Base-by-base conservation (phyloP, 2,329 filamentous ascomycete genomes). In the Cercospora sojina region DNA sequence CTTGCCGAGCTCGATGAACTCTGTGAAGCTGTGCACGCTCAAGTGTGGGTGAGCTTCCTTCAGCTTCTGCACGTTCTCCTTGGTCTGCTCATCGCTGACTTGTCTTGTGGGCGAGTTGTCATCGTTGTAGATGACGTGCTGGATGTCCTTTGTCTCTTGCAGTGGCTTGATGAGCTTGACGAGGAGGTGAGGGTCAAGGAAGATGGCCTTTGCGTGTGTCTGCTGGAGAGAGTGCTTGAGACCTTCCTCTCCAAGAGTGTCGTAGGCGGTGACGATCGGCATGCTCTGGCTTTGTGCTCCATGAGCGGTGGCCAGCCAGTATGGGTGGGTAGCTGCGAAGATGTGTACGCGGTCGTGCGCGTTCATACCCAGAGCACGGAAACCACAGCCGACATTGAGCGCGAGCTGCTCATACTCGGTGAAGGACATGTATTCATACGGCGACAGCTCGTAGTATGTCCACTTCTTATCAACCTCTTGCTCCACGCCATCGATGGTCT, bases 231-330 rank as follows among this genome's bases (percentile, higher is more conserved):
- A 96, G 82, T 96, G 93, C 81, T 90, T 88, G 69, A 97, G 86
- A 56, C 93, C 93, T 69, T 89, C 88, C 74, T 92, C 87, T 62
- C 93, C 93, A 53, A 97, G 89, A 31, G 93, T 96, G 79, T 97
- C 93, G 80, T 97, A 97, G 59, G 93, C 93, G 55, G 94, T 98
- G 59, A 97, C 94, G 72, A 97, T 93, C 66, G 91, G 88, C 78
- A 97, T 88, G 53, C 91, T 93, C 80, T 98, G 94, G 16, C 93
- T 93, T 20, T 88, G 80, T 64, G 87, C 90, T 83, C 83, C 77
- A 55, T 79, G 76, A 27, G 93, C 91, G 74, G 91, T 87, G 63
- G 89, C 87, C 70, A 97, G 85, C 94, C 94, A 98, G 80, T 92
- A 87, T 60, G 88, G 85, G 78, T 88, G 91, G 3, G 92, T 96